These are phyloP conservation scores for Hibiscus trionum DNA, from an alignment of 345 rosid species.

Conservation along the genomic window DNA sequence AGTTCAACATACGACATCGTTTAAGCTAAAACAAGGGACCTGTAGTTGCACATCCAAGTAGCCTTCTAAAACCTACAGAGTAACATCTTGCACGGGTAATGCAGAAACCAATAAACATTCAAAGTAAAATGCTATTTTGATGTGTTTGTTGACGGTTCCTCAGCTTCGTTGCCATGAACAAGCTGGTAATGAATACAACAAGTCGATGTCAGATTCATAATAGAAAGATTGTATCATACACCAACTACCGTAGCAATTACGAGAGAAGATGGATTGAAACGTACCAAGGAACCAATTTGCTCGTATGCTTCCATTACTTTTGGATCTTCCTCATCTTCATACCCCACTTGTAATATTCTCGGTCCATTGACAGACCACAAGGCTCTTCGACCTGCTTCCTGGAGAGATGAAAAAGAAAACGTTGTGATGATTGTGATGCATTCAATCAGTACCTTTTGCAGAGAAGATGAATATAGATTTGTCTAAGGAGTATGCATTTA, in stretches of 20 bases:
- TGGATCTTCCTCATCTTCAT: constrained; percentile 77
- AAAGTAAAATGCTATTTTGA: constrained; percentile 24
- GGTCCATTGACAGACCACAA: constrained; percentile 91
- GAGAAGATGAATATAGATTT: neutral
- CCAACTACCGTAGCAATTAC: neutral
- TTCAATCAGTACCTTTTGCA: neutral
- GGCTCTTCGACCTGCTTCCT: constrained; percentile 84
- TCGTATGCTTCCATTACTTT: constrained; percentile 93
- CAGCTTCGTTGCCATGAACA: constrained; percentile 40
- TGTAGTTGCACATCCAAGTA: too few species aligned
- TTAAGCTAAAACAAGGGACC: neutral
- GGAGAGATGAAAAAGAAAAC: neutral
- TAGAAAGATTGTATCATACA: neutral
- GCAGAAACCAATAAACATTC: neutral
- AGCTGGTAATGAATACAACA: constrained; percentile 42
- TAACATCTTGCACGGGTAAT: neutral
- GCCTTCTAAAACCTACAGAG: neutral
- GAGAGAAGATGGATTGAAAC: constrained; percentile 1
- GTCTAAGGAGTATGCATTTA: neutral
- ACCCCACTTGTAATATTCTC: constrained; percentile 70
- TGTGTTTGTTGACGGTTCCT: constrained; percentile 29
- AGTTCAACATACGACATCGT: neutral
- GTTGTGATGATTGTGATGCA: neutral
- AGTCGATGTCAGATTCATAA: neutral
- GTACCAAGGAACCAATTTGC: constrained; percentile 75